Evolutionary conservation across 2,329 filamentous ascomycete species (phyloP), one percentile per base, ranked within the genome.

Genomic region (Stagonosporopsis vannaccii): DNA sequence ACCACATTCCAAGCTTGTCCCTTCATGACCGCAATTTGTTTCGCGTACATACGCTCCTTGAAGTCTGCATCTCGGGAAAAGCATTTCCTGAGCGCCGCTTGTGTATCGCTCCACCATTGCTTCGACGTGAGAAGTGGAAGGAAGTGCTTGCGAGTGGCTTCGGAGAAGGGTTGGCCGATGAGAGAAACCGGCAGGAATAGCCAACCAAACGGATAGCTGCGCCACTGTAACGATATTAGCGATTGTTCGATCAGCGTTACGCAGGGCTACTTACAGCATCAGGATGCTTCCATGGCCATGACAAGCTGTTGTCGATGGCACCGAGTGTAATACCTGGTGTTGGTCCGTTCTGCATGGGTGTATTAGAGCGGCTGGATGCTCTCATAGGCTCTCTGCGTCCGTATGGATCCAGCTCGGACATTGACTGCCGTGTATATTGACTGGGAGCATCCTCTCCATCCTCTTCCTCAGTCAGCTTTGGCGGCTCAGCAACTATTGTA

Each of bases 1-100:
- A 99, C 95, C 0, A 99, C 95, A 73, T 99, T 99, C 92, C 95
- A 99, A 0, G 95, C 95, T 74, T 99, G 95, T 11, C 95, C 95
- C 78, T 99, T 99, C 92, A 99, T 97, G 56, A 99, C 95, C 1
- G 95, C 94, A 59, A 99, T 96, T 72, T 99, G 95, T 64, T 91
- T 88, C n/a, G 92, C 92, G 78, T 97, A 99, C 95, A 99, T 99
- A 77, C 91, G 90, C 79, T 99, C 95, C 74, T 98, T 92, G 76
- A 99, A 99, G 77, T 99, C 95, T 2, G 89, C 87, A 75, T 99
- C 95, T 72, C 96, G 87, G 63, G 91, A 89, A 74, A 99, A 99
- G 41, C 97, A 88, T 59, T 87, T 85, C 50, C 95, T 90, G 35
- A 99, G 81, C 20, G 92, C 90, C 57, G 91, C 81, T 69, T 96